These are phyloP conservation scores for Chlorociboria aeruginascens DNA, from an alignment of 495 filamentous ascomycete species.

Conservation along the genomic window DNA sequence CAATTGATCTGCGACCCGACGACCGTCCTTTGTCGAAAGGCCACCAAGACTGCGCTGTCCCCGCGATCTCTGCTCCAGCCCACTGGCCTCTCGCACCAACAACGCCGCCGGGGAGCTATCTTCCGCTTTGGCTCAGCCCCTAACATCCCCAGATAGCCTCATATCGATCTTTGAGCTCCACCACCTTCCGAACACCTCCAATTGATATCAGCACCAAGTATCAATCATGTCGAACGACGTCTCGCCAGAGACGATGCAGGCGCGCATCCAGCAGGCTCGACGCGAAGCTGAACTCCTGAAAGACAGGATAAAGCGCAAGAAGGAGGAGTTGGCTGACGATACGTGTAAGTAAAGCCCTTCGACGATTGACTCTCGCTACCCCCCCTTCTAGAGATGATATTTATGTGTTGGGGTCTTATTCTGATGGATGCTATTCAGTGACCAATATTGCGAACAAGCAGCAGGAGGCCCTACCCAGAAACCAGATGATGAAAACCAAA, in stretches of 20 bases:
- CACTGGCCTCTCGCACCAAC: not conserved
- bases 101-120: conserved; percentile 13
- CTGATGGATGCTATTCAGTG: conserved; percentile 39
- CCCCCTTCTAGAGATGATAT: not conserved
- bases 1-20: not conserved
- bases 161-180: conserved; percentile 7
- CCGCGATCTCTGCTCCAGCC: not conserved
- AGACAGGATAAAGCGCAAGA: conserved; percentile 98
- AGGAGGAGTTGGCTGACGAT: conserved; percentile 97
- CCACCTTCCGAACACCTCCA: conserved; percentile 7
- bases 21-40: too few species aligned
- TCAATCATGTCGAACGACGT: conserved; percentile 36
- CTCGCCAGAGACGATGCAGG: conserved; percentile 49
- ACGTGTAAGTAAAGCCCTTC: conserved; percentile 57
- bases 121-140: conserved; percentile 15
- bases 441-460: conserved; percentile 80
- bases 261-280: conserved; percentile 87
- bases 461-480: conserved; percentile 79
- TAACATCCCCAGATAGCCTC: not conserved
- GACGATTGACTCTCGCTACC: not conserved
- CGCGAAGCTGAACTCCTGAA: conserved; percentile 97
- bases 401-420: too few species aligned
- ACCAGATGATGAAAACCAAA: conserved; percentile 86
- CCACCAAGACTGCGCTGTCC: not conserved
- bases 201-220: not conserved